Percentiles rank a stretch among this genome's conserved stretches.
Evolutionary conservation across 805 yeast genomes (phyloP).

Genomic region (Pichia kluyveri): DNA sequence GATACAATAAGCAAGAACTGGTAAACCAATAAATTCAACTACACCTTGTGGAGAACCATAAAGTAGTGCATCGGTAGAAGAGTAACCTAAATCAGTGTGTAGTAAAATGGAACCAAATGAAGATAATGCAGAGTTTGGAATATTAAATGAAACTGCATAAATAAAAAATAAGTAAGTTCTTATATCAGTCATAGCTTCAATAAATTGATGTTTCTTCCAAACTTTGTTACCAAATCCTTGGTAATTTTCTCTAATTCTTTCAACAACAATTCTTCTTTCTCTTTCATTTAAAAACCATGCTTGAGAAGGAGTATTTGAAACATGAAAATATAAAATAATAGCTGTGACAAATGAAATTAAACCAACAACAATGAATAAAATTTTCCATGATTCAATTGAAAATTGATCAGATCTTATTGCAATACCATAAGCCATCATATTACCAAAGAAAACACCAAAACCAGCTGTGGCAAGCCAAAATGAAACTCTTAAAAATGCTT

Average conservation of each 20-base stretch:
- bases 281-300: conserved; percentile 28
- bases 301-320: conserved; percentile 26
- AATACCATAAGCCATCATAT: conserved; percentile 44
- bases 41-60: conserved; percentile 15
- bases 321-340: conserved; percentile 22
- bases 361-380: conserved; percentile 52
- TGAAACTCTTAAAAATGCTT: conserved; percentile 17
- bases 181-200: conserved; percentile 44
- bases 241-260: conserved; percentile 25
- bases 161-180: conserved; percentile 42
- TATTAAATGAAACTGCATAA: conserved; percentile 34
- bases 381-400: conserved; percentile 44
- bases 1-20: not conserved
- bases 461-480: conserved; percentile 27
- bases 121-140: conserved; percentile 54
- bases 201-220: conserved; percentile 43
- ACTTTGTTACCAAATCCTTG: conserved; percentile 26
- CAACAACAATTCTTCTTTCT: conserved; percentile 28
- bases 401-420: not conserved
- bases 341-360: conserved; percentile 44
- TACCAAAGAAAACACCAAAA: conserved; percentile 38
- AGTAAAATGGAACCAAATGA: conserved; percentile 36
- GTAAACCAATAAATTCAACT: conserved; percentile 11
- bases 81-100: conserved; percentile 9
- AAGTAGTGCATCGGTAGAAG: conserved; percentile 9